A percentile compares a stretch with the other conserved stretches of the same genome.
Evolutionary conservation across 2,329 filamentous ascomycete genomes (phyloP).

Genomic region (Verticillium nonalfalfae): DNA sequence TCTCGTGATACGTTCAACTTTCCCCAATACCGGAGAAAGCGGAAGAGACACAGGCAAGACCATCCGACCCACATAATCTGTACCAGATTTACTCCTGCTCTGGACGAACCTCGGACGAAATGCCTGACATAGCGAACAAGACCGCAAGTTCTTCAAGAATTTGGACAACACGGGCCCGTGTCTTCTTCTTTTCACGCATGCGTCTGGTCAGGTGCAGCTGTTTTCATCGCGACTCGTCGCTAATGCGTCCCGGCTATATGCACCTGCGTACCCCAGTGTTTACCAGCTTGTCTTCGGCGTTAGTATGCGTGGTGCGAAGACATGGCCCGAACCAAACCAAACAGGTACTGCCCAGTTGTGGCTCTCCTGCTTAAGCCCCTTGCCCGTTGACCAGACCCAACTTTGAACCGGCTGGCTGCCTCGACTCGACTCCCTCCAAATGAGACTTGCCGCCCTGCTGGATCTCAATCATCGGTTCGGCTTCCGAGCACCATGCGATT

Average conservation of each 20-base stretch:
- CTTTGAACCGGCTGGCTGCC: not conserved
- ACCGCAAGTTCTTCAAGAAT: not conserved
- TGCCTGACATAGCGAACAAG: not conserved
- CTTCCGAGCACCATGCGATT: not conserved
- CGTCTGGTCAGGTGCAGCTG: not conserved
- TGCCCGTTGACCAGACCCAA: not conserved
- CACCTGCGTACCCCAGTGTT: not conserved
- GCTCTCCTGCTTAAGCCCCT: not conserved
- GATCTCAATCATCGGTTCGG: not conserved
- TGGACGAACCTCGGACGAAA: not conserved
- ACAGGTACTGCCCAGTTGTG: not conserved
- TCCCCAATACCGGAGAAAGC: not conserved
- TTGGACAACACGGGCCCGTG: not conserved
- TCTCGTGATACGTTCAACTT: not conserved
- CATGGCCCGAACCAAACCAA: not conserved
- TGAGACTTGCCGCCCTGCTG: not conserved
- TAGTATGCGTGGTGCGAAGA: not conserved
- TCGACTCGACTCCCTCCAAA: not conserved
- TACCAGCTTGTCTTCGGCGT: not conserved
- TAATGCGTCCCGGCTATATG: not conserved
- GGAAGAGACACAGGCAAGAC: not conserved
- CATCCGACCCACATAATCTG: not conserved
- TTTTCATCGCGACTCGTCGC: not conserved
- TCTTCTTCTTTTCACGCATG: not conserved
- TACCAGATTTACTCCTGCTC: not conserved